These are phyloP conservation scores for Pseudocercospora cruenta DNA, from an alignment of 2,329 filamentous ascomycete species.

Conservation along the genomic window DNA sequence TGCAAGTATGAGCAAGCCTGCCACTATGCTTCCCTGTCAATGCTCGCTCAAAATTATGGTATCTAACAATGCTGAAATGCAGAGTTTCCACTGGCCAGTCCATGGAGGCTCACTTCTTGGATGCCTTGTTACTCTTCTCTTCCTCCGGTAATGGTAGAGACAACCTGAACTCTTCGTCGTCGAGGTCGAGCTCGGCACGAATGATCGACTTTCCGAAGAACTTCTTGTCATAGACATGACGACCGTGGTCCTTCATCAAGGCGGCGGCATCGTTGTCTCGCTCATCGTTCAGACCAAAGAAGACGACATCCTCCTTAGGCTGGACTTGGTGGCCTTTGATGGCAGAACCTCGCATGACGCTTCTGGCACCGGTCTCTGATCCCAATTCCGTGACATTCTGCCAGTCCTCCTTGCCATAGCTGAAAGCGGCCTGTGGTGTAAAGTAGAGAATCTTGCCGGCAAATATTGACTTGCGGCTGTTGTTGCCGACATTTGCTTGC, in stretches of 20 bases:
- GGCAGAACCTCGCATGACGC: slow-evolving; percentile 31
- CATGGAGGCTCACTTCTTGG: not conserved
- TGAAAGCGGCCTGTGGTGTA: slow-evolving; percentile 42
- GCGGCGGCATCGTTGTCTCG: slow-evolving; percentile 42
- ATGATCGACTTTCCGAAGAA: slow-evolving; percentile 49
- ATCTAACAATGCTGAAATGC: not conserved
- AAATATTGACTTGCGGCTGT: slow-evolving; percentile 51
- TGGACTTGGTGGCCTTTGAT: slow-evolving; percentile 29
- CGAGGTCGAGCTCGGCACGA: slow-evolving; percentile 45
- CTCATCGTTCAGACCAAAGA: slow-evolving; percentile 43
- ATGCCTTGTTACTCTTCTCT: slow-evolving; percentile 3
- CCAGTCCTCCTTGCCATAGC: slow-evolving; percentile 42
- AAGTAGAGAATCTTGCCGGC: slow-evolving; percentile 54
- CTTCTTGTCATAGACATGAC: slow-evolving; percentile 47
- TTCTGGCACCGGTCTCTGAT: slow-evolving; percentile 43
- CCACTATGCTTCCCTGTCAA: no score
- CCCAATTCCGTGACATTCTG: slow-evolving; percentile 45
- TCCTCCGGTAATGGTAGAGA: slow-evolving; percentile 3
- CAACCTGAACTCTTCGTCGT: slow-evolving; percentile 44
- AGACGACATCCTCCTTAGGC: slow-evolving; percentile 35
- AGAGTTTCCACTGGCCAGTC: not conserved
- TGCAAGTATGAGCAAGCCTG: no score
- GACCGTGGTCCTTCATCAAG: slow-evolving; percentile 40
- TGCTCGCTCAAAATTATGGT: not conserved
- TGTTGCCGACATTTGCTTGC: slow-evolving; percentile 33